Percentiles rank a stretch among this genome's conserved stretches.
These are phyloP conservation scores for Pseudogymnoascus sp. DNA, from an alignment of 2,329 filamentous ascomycete species.

Conservation along the genomic window DNA sequence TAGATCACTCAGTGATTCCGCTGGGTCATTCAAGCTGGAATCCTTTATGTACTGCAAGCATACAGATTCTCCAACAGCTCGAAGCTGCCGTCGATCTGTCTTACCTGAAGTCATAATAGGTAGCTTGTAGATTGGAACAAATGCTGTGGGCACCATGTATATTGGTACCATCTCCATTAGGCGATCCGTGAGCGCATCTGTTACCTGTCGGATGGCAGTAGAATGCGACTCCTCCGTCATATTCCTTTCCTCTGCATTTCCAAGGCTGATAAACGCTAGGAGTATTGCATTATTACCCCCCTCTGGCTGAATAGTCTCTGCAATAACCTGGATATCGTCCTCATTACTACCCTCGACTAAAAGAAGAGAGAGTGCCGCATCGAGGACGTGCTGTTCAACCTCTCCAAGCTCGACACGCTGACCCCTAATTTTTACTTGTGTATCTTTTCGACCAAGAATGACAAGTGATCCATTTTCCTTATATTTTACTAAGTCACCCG, in stretches of 20 bases:
- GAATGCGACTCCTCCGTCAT: conserved; percentile 9
- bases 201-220: background rate
- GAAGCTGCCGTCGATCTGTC: conserved; percentile 10
- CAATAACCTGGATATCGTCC: background rate
- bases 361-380: background rate
- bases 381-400: conserved; percentile 13
- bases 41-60: background rate
- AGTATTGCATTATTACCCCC: background rate
- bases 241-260: background rate
- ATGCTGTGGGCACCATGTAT: conserved; percentile 19
- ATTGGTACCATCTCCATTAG: conserved; percentile 10
- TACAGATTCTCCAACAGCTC: background rate
- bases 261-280: background rate
- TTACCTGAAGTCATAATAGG: conserved; percentile 17
- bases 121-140: conserved; percentile 6
- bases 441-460: conserved; percentile 56
- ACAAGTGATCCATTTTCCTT: conserved; percentile 43
- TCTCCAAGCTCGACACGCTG: conserved; percentile 20
- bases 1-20: background rate
- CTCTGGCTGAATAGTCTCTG: background rate
- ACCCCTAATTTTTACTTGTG: conserved; percentile 48
- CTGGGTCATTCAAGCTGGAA: conserved; percentile 16
- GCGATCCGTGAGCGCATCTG: conserved; percentile 8
- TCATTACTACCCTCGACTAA: background rate
- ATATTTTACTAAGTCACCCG: conserved; percentile 51